A percentile compares a stretch with the other conserved stretches of the same genome.
Evolutionary conservation across 2,329 filamentous ascomycete species (phyloP).

Genomic region (Colletotrichum karsti): DNA sequence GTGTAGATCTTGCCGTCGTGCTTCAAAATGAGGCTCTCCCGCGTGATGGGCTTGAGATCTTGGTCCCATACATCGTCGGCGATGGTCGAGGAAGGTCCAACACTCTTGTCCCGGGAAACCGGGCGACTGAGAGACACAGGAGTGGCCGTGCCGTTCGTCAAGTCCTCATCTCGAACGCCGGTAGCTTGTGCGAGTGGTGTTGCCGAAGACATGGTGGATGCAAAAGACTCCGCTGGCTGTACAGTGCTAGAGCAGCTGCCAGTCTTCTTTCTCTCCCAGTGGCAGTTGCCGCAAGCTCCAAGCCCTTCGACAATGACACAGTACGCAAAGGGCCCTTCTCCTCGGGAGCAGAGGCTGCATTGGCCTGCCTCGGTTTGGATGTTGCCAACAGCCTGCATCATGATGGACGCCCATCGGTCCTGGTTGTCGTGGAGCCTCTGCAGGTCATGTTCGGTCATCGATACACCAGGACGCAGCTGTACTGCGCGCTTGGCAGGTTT

Average conservation of each 20-base stretch:
- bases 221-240: neutral
- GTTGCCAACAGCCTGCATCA: constrained; percentile 59
- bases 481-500: constrained; percentile 7
- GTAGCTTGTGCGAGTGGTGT: neutral
- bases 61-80: constrained; percentile 16
- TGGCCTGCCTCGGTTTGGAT: constrained; percentile 41
- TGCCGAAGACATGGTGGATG: neutral
- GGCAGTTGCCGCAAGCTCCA: constrained; percentile 59
- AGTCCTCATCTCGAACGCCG: neutral
- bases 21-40: constrained; percentile 51
- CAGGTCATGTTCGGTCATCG: neutral
- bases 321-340: constrained; percentile 52
- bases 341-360: constrained; percentile 51
- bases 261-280: constrained; percentile 52
- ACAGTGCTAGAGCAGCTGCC: neutral
- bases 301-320: constrained; percentile 56
- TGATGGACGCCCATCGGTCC: constrained; percentile 54
- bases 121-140: constrained; percentile 9
- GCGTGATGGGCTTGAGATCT: constrained; percentile 43
- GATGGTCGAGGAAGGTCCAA: neutral
- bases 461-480: neutral
- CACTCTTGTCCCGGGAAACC: constrained; percentile 18
- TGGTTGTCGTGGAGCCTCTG: neutral
- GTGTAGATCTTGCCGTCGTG: constrained; percentile 60
- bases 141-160: neutral